These are phyloP conservation scores for Myxozyma vanderwaltii DNA, from an alignment of 805 yeast genomes.

Conservation along the genomic window DNA sequence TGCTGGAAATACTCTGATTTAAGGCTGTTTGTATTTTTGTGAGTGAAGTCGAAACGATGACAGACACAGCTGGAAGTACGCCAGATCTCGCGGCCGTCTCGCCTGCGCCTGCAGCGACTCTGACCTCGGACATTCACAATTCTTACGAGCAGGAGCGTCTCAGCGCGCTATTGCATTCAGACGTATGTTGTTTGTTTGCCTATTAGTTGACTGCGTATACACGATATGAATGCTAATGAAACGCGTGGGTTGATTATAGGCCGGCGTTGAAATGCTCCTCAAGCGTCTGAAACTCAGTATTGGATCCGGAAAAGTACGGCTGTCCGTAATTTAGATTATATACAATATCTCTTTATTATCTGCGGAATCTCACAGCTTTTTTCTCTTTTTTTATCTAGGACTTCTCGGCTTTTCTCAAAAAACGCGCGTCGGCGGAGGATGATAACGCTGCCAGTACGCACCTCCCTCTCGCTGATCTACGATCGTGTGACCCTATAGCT, in stretches of 20 bases:
- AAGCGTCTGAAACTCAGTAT: conserved; percentile 76
- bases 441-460: conserved; percentile 51
- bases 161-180: conserved; percentile 18
- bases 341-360: background rate
- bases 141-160: conserved; percentile 19
- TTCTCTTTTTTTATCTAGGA: too few species aligned
- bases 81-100: background rate
- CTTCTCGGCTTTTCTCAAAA: conserved; percentile 73
- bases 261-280: conserved; percentile 72
- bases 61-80: conserved; percentile 6
- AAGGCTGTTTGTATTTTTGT: too few species aligned
- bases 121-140: background rate
- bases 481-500: background rate
- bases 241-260: conserved; percentile 41
- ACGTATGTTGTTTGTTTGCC: conserved; percentile 11
- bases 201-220: background rate
- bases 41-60: background rate
- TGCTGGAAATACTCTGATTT: too few species aligned
- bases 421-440: conserved; percentile 75
- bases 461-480: background rate
- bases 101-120: background rate
- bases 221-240: background rate
- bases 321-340: background rate
- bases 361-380: too few species aligned
- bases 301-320: conserved; percentile 67